Conservation (phyloP, 768 basidiomycete genomes). For the Lentinula edodes region DNA sequence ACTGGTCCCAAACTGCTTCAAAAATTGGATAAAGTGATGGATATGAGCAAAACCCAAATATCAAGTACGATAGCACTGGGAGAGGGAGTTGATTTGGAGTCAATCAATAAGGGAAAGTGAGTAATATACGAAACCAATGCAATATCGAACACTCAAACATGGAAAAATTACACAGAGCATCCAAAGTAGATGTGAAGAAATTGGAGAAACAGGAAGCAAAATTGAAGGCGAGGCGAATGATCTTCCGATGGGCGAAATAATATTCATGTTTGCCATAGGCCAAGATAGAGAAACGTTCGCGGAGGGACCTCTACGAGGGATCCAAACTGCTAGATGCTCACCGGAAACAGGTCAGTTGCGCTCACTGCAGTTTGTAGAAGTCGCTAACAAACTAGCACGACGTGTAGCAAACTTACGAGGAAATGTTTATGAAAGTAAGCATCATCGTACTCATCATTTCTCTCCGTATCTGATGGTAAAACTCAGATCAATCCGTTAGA, state of each 20-base stretch:
- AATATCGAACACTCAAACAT: neutral
- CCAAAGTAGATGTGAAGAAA: conserved; percentile 91
- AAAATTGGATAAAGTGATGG: conserved; percentile 82
- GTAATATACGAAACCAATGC: conserved; percentile 15
- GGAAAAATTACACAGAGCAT: conserved; percentile 47
- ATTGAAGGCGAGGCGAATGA: conserved; percentile 52
- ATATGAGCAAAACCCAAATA: conserved; percentile 79
- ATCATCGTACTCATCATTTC: neutral
- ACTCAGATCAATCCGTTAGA: conserved; percentile 87
- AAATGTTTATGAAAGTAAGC: conserved; percentile 93
- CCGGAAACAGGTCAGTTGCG: conserved; percentile 66
- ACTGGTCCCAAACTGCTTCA: conserved; percentile 56
- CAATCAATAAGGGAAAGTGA: conserved; percentile 92
- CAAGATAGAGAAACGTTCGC: conserved; percentile 95
- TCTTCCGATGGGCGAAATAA: neutral
- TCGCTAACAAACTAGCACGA: conserved; percentile 4
- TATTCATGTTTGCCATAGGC: conserved; percentile 40
- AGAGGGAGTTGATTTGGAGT: conserved; percentile 85
- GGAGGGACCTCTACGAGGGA: conserved; percentile 89
- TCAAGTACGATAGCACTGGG: conserved; percentile 75
- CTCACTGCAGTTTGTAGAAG: neutral
- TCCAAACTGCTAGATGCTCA: conserved; percentile 92
- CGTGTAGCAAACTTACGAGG: conserved; percentile 89
- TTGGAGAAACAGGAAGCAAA: conserved; percentile 97
- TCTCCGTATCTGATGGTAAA: neutral